Evolutionary conservation across 495 filamentous ascomycete genomes (phyloP).

Genomic region (Daldinia concentrica): DNA sequence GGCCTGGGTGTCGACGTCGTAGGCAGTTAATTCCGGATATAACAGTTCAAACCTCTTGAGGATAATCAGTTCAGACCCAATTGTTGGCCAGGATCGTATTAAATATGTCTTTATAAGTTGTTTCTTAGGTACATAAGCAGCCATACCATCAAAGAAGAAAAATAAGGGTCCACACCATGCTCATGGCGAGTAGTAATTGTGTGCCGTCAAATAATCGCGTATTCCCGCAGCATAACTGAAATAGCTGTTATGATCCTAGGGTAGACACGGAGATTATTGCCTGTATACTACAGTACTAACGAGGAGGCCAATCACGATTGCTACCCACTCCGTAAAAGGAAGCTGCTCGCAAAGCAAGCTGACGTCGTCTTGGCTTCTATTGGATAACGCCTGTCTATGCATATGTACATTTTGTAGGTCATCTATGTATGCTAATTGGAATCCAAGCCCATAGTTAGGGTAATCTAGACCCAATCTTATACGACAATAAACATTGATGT

Average conservation of each 20-base stretch:
- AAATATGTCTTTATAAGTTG: too few relatives aligned
- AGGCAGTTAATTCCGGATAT: not conserved
- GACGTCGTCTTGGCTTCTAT: not conserved
- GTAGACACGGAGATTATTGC: not conserved
- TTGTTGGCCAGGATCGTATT: too few relatives aligned
- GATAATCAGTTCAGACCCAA: not conserved
- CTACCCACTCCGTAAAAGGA: not conserved
- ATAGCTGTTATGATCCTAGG: not conserved
- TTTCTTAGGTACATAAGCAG: too few relatives aligned
- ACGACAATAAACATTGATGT: too few relatives aligned
- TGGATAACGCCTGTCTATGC: not conserved
- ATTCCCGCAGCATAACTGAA: not conserved
- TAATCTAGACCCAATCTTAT: not conserved
- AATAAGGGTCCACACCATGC: not conserved
- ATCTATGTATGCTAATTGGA: not conserved
- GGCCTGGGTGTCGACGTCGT: not conserved
- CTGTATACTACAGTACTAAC: not conserved
- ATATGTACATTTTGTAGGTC: not conserved
- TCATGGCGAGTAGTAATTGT: not conserved
- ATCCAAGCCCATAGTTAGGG: not conserved
- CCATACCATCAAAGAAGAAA: not conserved
- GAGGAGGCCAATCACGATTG: constrained; percentile 6
- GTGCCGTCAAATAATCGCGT: not conserved
- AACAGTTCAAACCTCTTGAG: not conserved
- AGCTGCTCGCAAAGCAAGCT: not conserved